Conservation (phyloP, 371 early-diverging fungal species). For the Mucor irregularis region DNA sequence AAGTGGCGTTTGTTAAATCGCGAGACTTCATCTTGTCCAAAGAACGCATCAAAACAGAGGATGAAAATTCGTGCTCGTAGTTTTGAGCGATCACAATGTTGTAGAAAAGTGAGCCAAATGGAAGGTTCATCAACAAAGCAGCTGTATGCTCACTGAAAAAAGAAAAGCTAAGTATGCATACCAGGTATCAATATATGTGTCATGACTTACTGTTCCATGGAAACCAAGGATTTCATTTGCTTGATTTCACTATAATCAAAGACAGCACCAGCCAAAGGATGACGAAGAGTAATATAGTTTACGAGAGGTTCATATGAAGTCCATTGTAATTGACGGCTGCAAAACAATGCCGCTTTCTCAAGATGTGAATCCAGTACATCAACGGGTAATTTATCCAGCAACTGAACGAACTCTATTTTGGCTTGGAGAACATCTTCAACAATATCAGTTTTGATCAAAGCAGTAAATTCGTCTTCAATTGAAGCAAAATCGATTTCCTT, state of each 20-base stretch:
- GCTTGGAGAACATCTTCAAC: neutral
- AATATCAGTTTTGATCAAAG: constrained; percentile 9
- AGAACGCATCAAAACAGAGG: constrained; percentile 21
- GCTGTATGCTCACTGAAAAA: constrained; percentile 15
- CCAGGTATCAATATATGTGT: neutral
- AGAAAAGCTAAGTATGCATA: neutral
- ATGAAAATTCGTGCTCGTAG: constrained; percentile 19
- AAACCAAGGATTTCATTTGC: constrained; percentile 9
- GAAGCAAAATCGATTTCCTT: neutral
- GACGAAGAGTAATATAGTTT: constrained; percentile 41
- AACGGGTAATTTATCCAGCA: constrained; percentile 26
- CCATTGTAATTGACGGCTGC: constrained; percentile 22
- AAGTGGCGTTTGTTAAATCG: constrained; percentile 22
- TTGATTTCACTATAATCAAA: constrained; percentile 33
- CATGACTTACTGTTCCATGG: constrained; percentile 24
- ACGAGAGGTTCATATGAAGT: constrained; percentile 32
- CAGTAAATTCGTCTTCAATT: neutral
- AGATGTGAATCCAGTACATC: constrained; percentile 20
- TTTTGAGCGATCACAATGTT: constrained; percentile 22
- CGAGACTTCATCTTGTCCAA: constrained; percentile 25
- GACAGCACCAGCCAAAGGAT: constrained; percentile 49
- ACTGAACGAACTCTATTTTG: constrained; percentile 15
- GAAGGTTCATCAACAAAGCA: constrained; percentile 29
- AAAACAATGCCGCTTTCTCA: constrained; percentile 13
- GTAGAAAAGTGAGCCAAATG: constrained; percentile 38